Evolutionary conservation across 768 basidiomycete species (phyloP), one percentile per base, ranked within the genome.

Genomic region (Mycena haematopus): DNA sequence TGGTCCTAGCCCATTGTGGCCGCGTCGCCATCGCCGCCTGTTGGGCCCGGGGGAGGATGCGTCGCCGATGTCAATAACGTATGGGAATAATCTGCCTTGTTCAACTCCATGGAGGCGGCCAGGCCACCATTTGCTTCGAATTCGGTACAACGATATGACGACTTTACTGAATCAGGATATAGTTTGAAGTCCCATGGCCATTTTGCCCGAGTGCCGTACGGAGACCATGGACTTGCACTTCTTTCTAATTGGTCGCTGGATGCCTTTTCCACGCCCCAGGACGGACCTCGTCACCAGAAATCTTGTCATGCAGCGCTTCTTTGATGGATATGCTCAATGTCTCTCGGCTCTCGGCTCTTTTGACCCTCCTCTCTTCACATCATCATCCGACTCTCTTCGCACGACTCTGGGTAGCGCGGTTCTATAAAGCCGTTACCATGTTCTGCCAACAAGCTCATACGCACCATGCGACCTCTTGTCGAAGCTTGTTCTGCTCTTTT

Each of bases 271-370:
- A 47, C 46, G 46, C 46, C 25, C 46, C 46, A 27, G 46, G 46
- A 47, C 46, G 46, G 46, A 47, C 46, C 46, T 47, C 46, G 46
- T 47, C 46, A 47, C 46, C 25, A 47, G 46, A 47, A 47, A 27
- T 27, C 46, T 47, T 27, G 46, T 47, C 46, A 47, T 47, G 46
- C 15, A 47, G 46, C 24, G 46, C 24, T 47, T 47, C 24, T 27
- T 47, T 27, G 46, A 27, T 47, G 1, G 46, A 27, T 27, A 27
- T 27, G 25, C 44, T 44, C 17, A 44, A 44, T 14, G 2, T 44
- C 44, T 47, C 21, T n/a, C 46, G 25, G 46, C 24, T 47, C 22
- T 11, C 24, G 42, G 6, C 42, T 44, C 42, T 44, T 21, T n/a
- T 44, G 42, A 44, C 42, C 42, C n/a, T 46, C 22, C 22, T 46